Evolutionary conservation across 2,329 filamentous ascomycete species (phyloP), one percentile per base, ranked within the genome.

Genomic region (Lachnellula cervina): DNA sequence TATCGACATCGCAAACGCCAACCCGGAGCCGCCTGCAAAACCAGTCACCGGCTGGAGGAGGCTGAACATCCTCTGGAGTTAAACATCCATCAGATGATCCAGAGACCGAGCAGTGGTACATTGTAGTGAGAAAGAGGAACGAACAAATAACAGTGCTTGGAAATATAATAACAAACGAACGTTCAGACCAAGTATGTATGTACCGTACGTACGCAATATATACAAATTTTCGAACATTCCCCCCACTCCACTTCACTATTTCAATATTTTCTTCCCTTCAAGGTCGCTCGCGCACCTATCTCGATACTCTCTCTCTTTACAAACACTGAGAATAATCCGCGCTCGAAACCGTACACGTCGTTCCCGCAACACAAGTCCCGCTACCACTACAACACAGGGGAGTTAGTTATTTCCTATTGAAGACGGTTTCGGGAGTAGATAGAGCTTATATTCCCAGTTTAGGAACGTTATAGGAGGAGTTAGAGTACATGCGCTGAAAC

Each of bases 1-100:
- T 23, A 61, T 76, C 5, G 67, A 73, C 9, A 70, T 73, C 32
- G 61, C 60, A n/a, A 58, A 61, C 53, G 60, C 59, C 1, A 67
- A 65, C 43, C 64, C 65, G 5, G 65, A 65, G 54, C 52, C 55
- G 13, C 59, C 59, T 4, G 49, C 51, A 6, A 57, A 58, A 35
- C 53, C 55, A 16, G 37, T 44, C 17, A 60, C 49, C 32, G 65
- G 65, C 14, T 59, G 53, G 51, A 55, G 58, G 13, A 60, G 55
- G 40, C 57, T 65, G 21, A 66, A 67, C 45, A 62, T 67, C 21
- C 53, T 67, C 5, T 66, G 64, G 65, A 56, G 51, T 48, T 66
- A 60, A 48, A 8, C 16, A 1, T 13, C 38, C 16, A 11, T 17
- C 16, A 16, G 3, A 19, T 2, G 8, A 8, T 32, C 2, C 9